Base-by-base conservation (phyloP, 495 filamentous ascomycete species). In the Tuber aestivum region DNA sequence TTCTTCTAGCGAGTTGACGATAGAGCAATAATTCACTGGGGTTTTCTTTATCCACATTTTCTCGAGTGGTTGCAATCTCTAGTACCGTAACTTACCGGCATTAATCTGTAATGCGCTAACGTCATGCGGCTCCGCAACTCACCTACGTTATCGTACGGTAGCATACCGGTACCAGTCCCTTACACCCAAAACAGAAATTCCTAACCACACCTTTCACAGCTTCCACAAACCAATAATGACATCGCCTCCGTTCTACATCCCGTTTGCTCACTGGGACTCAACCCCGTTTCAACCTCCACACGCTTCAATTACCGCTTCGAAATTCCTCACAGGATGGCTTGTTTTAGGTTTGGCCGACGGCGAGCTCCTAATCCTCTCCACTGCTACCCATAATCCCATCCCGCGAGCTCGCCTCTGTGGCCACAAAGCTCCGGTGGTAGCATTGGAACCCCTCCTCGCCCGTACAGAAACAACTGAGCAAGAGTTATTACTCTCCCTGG, bases 261-360 rank as follows among this genome's bases (percentile, higher is more conserved):
- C 81, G 12, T 82, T 80, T 21, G 70, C 77, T 70, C 78, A 82
- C 72, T 82, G 81, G 81, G 73, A 74, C 14, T 20, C 73, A 21
- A 65, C 70, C 50, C 72, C 75, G 23, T 75, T 77, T 56, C 21
- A 70, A 23, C 75, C 77, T 44, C 72, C 78, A 21, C 50, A n/a
- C 4, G 42, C 72, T 1, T 50, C 70, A 8, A 71, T 82, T 35
- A 82, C 81, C 20, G 45, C 69, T 1, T 76, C 81, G 1, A 76
- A 71, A 4, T 74, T 80, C 61, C 71, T 78, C 41, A 42, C 72
- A 2, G 48, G 70, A 69, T 61, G 72, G 35, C 77, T 80, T 56
- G n/a, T 82, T 38, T 70, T 80, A n/a, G 81, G 81, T n/a, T 76
- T 82, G 61, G 72, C 80, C 21, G 71, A 65, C 35, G 81, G 81